Evolutionary conservation across 2,329 filamentous ascomycete species (phyloP).

Genomic region (Apiospora koreana): DNA sequence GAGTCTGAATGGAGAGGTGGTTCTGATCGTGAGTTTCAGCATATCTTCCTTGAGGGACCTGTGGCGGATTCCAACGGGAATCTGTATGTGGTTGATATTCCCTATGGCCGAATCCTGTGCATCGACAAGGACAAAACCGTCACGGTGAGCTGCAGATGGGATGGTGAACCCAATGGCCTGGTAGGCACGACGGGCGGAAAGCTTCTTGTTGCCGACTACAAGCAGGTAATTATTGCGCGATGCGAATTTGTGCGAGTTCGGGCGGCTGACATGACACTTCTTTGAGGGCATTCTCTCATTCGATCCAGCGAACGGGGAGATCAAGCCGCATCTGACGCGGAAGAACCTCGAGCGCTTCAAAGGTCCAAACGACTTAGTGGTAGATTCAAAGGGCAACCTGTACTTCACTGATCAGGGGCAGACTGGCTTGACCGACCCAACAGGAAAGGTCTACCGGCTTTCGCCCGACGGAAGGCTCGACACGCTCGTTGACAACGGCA

Average conservation of each 20-base stretch:
- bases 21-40: conserved; percentile 33
- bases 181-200: conserved; percentile 34
- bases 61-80: conserved; percentile 32
- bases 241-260: background rate
- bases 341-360: conserved; percentile 45
- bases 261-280: background rate
- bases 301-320: conserved; percentile 28
- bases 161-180: conserved; percentile 44
- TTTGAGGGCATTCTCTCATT: conserved; percentile 38
- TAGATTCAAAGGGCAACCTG: conserved; percentile 37
- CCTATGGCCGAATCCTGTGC: conserved; percentile 40
- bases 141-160: conserved; percentile 34
- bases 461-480: conserved; percentile 37
- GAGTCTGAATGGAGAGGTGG: conserved; percentile 42
- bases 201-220: conserved; percentile 42
- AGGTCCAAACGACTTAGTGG: conserved; percentile 42
- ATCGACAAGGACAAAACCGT: conserved; percentile 32
- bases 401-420: conserved; percentile 49
- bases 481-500: conserved; percentile 37
- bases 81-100: conserved; percentile 40
- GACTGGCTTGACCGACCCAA: conserved; percentile 43
- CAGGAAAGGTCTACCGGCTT: conserved; percentile 40
- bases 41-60: conserved; percentile 43
- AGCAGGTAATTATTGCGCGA: conserved; percentile 32
- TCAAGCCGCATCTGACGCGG: conserved; percentile 34